Evolutionary conservation across 306 rosid species (phyloP), one percentile per base, ranked within the genome.

Genomic region (Pyrus communis): DNA sequence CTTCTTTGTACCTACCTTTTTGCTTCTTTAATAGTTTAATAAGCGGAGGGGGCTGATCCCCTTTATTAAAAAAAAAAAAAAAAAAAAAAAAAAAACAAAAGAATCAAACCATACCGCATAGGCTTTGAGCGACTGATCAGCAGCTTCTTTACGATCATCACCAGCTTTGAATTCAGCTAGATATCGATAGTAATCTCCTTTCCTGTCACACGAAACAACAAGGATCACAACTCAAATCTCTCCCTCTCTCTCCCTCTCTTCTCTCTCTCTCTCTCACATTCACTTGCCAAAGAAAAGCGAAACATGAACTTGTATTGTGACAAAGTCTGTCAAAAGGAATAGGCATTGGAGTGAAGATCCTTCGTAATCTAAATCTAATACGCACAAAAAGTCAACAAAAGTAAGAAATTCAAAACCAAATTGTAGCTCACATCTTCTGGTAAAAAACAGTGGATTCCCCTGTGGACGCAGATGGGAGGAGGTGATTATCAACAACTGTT

Each of bases 151-250:
- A 31, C 82, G 86, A 46, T 75, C 85, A 46, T 74, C 78, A 15
- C 71, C 82, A 11, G 70, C 68, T 81, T 83, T 83, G 45, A 85
- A 79, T 81, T 86, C 89, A 3, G 89, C 87, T 38, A 86, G 72
- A 77, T 86, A 83, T 25, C 85, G 89, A 45, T 81, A 81, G 73
- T 81, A 86, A 63, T 86, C 87, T 81, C 89, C 89, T 83, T 85
- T 85, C 86, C 86, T 85, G 55, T 21, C 57, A 57, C 68, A 72
- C 25, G n/a, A 51, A 67, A 15, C 19, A 38, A 27, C 38, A 21
- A 46, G 42, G 38, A 64, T 63, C 51, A 70, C 0, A 25, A 71
- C 23, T 35, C 46, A 21, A n/a, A 9, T 9, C 45, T 51, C 62
- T 51, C 52, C n/a, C 19, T 55, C 61, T 25, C 33, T 22, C 30